Conservation (phyloP, 2,329 filamentous ascomycete species). For the Trichophaea hybrida region DNA sequence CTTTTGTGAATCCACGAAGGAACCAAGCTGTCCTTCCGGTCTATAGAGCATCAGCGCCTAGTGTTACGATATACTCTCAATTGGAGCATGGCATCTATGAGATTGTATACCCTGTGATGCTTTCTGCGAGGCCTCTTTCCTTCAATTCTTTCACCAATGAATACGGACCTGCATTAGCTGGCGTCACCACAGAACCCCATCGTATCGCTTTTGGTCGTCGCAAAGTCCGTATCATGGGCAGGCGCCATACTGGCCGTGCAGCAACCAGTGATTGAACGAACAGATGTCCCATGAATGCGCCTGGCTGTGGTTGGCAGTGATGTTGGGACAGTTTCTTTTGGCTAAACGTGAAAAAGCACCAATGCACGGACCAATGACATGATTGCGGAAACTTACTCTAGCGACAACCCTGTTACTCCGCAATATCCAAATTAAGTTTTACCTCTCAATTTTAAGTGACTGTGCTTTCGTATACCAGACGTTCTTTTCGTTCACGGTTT, state of each 20-base stretch:
- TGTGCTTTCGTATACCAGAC: no score
- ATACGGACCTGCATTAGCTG: neutral
- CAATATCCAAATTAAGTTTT: no score
- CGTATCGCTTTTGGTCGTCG: neutral
- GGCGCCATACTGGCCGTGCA: neutral
- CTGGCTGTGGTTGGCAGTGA: no score
- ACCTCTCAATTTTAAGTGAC: no score
- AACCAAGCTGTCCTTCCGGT: conserved; percentile 41
- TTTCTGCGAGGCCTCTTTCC: conserved; percentile 59
- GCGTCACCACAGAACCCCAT: neutral
- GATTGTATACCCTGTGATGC: conserved; percentile 52
- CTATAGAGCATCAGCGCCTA: conserved; percentile 25
- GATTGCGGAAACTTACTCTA: no score
- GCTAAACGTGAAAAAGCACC: no score
- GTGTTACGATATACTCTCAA: conserved; percentile 21
- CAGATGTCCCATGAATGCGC: neutral
- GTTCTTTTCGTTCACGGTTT: no score
- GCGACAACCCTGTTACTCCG: no score
- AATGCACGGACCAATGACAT: no score
- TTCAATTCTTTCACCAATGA: conserved; percentile 38
- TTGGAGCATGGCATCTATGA: conserved; percentile 18
- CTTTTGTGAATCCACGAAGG: conserved; percentile 48
- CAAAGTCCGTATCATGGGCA: neutral
- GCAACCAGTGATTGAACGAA: neutral
- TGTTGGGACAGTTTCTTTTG: no score